Conservation (phyloP, 805 yeast genomes). For the Barnettozyma pratensis region DNA sequence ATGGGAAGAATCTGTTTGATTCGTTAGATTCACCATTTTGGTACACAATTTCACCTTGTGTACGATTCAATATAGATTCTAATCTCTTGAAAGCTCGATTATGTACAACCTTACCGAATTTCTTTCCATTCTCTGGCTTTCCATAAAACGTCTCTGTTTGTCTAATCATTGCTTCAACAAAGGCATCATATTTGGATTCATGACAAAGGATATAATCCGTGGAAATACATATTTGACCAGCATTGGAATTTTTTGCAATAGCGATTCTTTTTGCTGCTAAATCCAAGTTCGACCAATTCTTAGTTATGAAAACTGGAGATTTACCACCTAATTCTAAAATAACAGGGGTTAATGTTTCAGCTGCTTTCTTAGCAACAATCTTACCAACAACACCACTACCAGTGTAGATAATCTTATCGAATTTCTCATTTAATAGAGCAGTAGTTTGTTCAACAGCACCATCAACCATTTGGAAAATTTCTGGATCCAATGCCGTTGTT, state of each 20-base stretch:
- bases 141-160: slow-evolving; percentile 43
- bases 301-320: slow-evolving; percentile 73
- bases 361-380: slow-evolving; percentile 74
- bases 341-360: slow-evolving; percentile 76
- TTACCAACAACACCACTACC: slow-evolving; percentile 77
- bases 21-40: slow-evolving; percentile 32
- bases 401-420: slow-evolving; percentile 82
- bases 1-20: slow-evolving; percentile 50
- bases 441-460: slow-evolving; percentile 71
- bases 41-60: slow-evolving; percentile 41
- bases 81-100: slow-evolving; percentile 47
- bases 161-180: slow-evolving; percentile 39
- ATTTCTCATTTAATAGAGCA: slow-evolving; percentile 51
- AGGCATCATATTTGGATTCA: slow-evolving; percentile 45
- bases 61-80: slow-evolving; percentile 33
- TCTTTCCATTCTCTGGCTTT: slow-evolving; percentile 25
- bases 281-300: slow-evolving; percentile 38
- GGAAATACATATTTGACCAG: slow-evolving; percentile 90
- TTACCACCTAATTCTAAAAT: slow-evolving; percentile 89
- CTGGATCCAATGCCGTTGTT: slow-evolving; percentile 45
- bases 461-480: slow-evolving; percentile 56
- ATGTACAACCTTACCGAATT: slow-evolving; percentile 55
- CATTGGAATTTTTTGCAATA: slow-evolving; percentile 75
- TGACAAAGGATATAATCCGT: slow-evolving; percentile 81
- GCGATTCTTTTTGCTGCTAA: slow-evolving; percentile 56